These are phyloP conservation scores for Kwoniella dejecticola DNA, from an alignment of 768 basidiomycete species.

Conservation along the genomic window DNA sequence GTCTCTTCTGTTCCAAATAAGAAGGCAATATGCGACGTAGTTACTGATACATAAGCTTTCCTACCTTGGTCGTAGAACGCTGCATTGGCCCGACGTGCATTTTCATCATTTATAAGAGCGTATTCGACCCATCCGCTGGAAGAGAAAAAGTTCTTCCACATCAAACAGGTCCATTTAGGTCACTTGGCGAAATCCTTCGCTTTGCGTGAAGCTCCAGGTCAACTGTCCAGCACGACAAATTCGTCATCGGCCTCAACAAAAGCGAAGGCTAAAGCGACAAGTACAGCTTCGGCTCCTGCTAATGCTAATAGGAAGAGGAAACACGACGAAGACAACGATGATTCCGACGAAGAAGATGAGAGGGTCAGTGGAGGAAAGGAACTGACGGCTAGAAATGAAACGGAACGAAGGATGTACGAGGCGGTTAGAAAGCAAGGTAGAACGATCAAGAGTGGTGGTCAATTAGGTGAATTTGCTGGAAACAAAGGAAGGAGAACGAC, in stretches of 20 bases:
- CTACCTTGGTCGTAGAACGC: conserved; percentile 63
- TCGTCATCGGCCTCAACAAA: conserved; percentile 29
- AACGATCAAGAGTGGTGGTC: conserved; percentile 74
- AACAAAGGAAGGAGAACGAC: background rate
- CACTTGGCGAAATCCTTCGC: conserved; percentile 62
- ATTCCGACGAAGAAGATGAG: conserved; percentile 57
- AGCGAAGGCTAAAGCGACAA: conserved; percentile 17
- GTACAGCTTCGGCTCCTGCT: conserved; percentile 21
- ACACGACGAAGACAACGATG: conserved; percentile 52
- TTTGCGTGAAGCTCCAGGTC: conserved; percentile 52
- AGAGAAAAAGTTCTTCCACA: conserved; percentile 96
- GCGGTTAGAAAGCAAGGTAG: conserved; percentile 81
- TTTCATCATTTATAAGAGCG: conserved; percentile 87
- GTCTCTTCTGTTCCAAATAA: conserved; percentile 50
- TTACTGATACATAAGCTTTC: background rate
- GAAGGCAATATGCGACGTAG: conserved; percentile 11
- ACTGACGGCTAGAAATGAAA: conserved; percentile 58
- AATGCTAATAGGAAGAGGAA: conserved; percentile 36
- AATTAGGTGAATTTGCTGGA: conserved; percentile 49
- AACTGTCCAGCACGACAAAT: conserved; percentile 14
- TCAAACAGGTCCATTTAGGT: conserved; percentile 88
- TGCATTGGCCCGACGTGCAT: conserved; percentile 77
- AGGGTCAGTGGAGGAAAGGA: conserved; percentile 40
- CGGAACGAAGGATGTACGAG: conserved; percentile 81
- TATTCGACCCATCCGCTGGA: conserved; percentile 94